Evolutionary conservation across 1,139 yeast genomes (phyloP).

Genomic region (Yamadazyma dendronema): DNA sequence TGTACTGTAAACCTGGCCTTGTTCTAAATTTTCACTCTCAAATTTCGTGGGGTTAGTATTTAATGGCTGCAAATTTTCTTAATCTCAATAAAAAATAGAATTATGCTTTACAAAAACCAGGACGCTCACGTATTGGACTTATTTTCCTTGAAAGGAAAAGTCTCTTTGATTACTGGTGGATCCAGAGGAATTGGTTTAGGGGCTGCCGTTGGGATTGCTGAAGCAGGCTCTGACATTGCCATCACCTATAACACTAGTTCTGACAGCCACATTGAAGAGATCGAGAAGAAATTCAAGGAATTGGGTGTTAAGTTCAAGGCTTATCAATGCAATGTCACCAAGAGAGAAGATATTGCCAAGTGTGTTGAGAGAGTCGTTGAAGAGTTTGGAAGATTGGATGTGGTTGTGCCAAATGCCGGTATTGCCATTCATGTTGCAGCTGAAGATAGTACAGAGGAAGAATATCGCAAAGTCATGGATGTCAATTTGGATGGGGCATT

Average conservation of each 20-base stretch:
- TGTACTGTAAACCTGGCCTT: conserved; percentile 3
- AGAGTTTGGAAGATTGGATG: conserved; percentile 42
- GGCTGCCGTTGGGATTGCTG: conserved; percentile 34
- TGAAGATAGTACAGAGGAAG: conserved; percentile 18
- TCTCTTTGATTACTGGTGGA: conserved; percentile 36
- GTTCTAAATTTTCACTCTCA: no score
- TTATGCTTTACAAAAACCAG: conserved; percentile 14
- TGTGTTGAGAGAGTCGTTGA: conserved; percentile 18
- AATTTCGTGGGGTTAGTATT: no score
- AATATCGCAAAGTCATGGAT: conserved; percentile 35
- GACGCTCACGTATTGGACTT: conserved; percentile 16
- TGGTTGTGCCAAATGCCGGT: conserved; percentile 59
- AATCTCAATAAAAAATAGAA: no score
- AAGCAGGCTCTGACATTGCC: conserved; percentile 29
- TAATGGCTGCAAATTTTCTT: no score
- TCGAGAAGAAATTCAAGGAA: conserved; percentile 17
- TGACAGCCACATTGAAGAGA: conserved; percentile 32
- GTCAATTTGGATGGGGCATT: conserved; percentile 50
- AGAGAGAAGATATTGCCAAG: conserved; percentile 20
- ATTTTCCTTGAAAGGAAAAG: conserved; percentile 34
- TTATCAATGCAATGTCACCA: conserved; percentile 19
- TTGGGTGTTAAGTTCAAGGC: conserved; percentile 20
- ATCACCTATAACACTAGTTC: conserved; percentile 26
- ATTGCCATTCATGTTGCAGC: conserved; percentile 35
- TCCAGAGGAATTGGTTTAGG: conserved; percentile 37